Evolutionary conservation across 805 yeast genomes (phyloP), one percentile per base, ranked within the genome.

Genomic region (Teunomyces gatunensis): DNA sequence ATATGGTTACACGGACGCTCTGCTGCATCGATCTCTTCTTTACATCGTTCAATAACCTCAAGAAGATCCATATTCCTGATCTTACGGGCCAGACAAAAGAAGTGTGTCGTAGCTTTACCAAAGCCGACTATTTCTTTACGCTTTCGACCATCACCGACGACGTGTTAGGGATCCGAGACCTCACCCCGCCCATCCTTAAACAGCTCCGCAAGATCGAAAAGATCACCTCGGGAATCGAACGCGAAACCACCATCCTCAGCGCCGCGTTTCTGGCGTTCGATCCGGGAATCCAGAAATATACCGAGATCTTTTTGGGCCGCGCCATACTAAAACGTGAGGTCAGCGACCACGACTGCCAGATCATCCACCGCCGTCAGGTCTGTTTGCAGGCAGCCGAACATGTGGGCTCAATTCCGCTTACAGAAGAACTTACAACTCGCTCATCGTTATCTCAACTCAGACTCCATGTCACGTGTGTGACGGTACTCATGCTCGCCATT

Each of bases 331-430:
- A 69, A 54, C 52, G 67, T 42, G 68, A 65, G 5, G 56, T 73
- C 28, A 49, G 49, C 18, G 52, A 44, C 2, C 29, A 36, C 6
- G 67, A 65, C 20, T 72, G 76, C 51, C 66, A 60, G 46, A 53
- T 71, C 21, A 63, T 73, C 25, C 58, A 54, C 42, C 56, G 78
- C 37, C 53, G 78, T 43, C 67, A 65, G 11, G 58, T 73, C 5
- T 73, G 78, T 41, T 64, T 56, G 44, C 71, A 61, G 52, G 75
- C 77, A 1, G 73, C 74, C 2, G 75, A 69, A 42, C 68, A 68
- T 47, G 74, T 71, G 23, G 72, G 72, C 12, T 63, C 69, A 50
- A 72, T 73, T 28, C 77, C 77, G 6, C 60, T 71, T 25, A 60
- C 68, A 1, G 73, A 68, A 46, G 68, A 64, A 20, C 68, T 61